Evolutionary conservation across 306 rosid genomes (phyloP), one percentile per base, ranked within the genome.

Genomic region (Fragaria nilgerrensis): DNA sequence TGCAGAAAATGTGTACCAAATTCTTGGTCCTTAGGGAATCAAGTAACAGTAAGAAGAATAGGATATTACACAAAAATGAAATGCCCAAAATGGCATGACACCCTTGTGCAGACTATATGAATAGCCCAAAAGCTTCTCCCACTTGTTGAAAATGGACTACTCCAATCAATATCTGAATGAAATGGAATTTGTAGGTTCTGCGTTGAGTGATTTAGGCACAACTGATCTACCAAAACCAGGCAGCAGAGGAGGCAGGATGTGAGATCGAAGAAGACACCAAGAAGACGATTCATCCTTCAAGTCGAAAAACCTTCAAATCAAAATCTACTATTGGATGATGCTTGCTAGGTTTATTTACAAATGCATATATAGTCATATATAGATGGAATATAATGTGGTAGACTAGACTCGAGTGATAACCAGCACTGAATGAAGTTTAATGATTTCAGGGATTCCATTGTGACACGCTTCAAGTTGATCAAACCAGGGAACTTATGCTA

Each of bases 271-370:
- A 79, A 87, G 70, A 43, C 64, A 15, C 59, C 76, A 72, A 70
- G 86, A 66, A 55, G 34, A n/a, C 9, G 25, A 44, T 41, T 36
- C n/a, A 58, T 58, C 16, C 8, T 87, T 11, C 89, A 84, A 68
- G 65, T 87, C 96, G 22, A 86, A 85, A 79, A 91, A 89, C 83
- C 91, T 93, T 2, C 34, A 32, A 29, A 29, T 29, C 29, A 29
- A 29, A 29, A 29, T 29, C 29, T 29, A 37, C 63, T 56, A 34
- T 53, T 72, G 27, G 29, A 0, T 29, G 29, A 29, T 29, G 29
- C 2, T 29, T 52, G 55, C 55, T 52, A 52, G 6, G 58, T 17
- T 44, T 1, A 17, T 16, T 7, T 50, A 50, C n/a, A 6, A 19
- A 52, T 19, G 58, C 58, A 49, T 16, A 5, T 32, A 32, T 63